Evolutionary conservation across 2,329 filamentous ascomycete genomes (phyloP).

Genomic region (Diplodia scrobiculata): DNA sequence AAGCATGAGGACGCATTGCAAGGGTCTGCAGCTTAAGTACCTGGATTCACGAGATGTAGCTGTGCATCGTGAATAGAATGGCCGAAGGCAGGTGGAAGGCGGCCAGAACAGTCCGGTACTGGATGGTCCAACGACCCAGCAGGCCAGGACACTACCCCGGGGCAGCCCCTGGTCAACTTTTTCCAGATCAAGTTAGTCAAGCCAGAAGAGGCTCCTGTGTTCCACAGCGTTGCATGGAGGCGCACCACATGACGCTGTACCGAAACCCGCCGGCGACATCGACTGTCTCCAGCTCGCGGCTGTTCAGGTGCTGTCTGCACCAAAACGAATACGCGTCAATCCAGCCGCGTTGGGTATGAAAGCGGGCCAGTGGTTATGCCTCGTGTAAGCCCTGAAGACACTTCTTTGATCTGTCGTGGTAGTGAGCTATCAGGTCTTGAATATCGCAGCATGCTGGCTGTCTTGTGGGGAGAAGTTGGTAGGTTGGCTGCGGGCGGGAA

Average conservation of each 20-base stretch:
- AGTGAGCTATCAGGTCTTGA: no score
- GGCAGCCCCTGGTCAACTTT: neutral
- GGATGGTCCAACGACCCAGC: neutral
- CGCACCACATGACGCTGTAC: neutral
- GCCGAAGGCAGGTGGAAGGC: neutral
- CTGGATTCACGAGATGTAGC: neutral
- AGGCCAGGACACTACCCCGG: neutral
- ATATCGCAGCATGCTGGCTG: neutral
- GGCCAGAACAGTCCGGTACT: neutral
- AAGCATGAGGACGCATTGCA: neutral
- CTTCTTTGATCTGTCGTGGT: no score
- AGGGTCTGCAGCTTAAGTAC: neutral
- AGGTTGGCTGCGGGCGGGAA: neutral
- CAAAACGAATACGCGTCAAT: neutral
- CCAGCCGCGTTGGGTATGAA: neutral
- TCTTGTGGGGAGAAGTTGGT: neutral
- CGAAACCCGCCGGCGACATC: neutral
- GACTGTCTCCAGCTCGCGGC: neutral
- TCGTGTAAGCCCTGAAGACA: neutral
- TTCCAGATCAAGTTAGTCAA: neutral
- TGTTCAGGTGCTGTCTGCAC: neutral
- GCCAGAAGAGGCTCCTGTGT: neutral
- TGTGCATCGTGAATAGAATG: neutral
- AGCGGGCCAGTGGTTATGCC: neutral
- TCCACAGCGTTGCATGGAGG: neutral